Percentiles rank a stretch among this genome's conserved stretches.
phyloP scores from a whole-genome alignment of 1,284 basidiomycete species.

The Trametes sp. region DNA sequence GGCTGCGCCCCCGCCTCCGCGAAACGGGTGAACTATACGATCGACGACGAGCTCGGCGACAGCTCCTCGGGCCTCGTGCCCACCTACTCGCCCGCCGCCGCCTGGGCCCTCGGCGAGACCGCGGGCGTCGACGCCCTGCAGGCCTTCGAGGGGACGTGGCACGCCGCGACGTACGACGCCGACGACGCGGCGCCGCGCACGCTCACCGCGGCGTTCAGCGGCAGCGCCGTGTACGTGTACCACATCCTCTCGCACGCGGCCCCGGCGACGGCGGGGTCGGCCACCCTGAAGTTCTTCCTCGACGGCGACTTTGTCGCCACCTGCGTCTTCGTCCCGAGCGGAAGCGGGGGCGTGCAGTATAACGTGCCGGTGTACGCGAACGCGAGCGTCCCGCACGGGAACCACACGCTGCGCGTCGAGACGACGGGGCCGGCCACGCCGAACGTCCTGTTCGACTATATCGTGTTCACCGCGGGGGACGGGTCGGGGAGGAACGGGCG shows the following conservation, averaged over 20 bases:
- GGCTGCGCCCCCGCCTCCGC: neutral
- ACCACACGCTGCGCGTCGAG: slow-evolving; percentile 32
- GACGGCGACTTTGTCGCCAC: slow-evolving; percentile 42
- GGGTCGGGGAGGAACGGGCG: neutral
- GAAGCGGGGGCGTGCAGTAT: slow-evolving; percentile 38
- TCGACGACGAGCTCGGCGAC: slow-evolving; percentile 53
- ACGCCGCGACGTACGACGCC: slow-evolving; percentile 26
- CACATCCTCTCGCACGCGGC: slow-evolving; percentile 39
- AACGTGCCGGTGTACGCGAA: slow-evolving; percentile 43
- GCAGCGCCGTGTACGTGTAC: slow-evolving; percentile 44
- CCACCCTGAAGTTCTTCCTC: slow-evolving; percentile 47
- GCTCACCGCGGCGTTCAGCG: slow-evolving; percentile 19
- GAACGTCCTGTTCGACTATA: slow-evolving; percentile 36
- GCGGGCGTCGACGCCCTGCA: slow-evolving; percentile 19
- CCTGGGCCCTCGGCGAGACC: slow-evolving; percentile 1
- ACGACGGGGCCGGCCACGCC: slow-evolving; percentile 6
- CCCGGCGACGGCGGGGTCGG: slow-evolving; percentile 32
- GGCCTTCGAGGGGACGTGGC: slow-evolving; percentile 33
- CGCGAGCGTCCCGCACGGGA: slow-evolving; percentile 23
- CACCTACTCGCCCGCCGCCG: slow-evolving; percentile 37
- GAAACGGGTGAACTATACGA: slow-evolving; percentile 46
- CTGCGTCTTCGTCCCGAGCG: slow-evolving; percentile 36
- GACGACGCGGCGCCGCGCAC: slow-evolving; percentile 6
- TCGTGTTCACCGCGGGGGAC: slow-evolving; percentile 30
- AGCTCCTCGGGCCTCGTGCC: slow-evolving; percentile 41